Base-by-base conservation (phyloP, 1,139 yeast species). In the Kazachstania sp. region DNA sequence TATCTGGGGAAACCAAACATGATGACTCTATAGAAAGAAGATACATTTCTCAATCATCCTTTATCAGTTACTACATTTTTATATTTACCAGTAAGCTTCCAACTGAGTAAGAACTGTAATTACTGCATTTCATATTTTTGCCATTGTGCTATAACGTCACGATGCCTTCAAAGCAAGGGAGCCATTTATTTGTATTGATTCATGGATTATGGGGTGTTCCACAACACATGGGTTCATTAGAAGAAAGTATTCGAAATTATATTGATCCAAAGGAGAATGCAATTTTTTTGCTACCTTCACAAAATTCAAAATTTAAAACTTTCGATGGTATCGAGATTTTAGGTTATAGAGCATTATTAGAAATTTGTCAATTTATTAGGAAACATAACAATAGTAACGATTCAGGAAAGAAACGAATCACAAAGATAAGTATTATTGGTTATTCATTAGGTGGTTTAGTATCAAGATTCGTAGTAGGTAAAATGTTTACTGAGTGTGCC, bases 201-300 rank as follows among this genome's bases (percentile, higher is more conserved):
- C 96, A 88, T 65, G 96, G 95, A 61, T 71, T 90, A 32, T 86
- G 95, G 86, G 97, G 97, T 2, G 80, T 83, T 39, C 84, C 92
- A 4, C 73, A 74, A 41, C 95, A 88, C 63, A 71, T 88, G 77
- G 67, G 72, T 37, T 72, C 84, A 12, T 67, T 86, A 43, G 81
- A 78, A 54, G 70, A 73, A 28, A 70, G 78, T 15, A 60, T 87
- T 26, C 69, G 70, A 37, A 70, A 71, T 32, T 64, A 71, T 3
- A 54, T 78, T 3, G 66, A 64, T 8, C 59, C 69, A 5, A 56
- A 65, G 7, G 78, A 75, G 29, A 70, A 72, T 31, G 68, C 81
- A 2, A 75, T 77, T 19, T 73, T 83, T 1, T 68, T 84, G 41
- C 74, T 81, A 43, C 90, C 95, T 0, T 73, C 78, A 12, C 72